A percentile compares a stretch with the other conserved stretches of the same genome.
phyloP scores from a whole-genome alignment of 1,139 yeast genomes.

The Wickerhamiella infanticola region DNA sequence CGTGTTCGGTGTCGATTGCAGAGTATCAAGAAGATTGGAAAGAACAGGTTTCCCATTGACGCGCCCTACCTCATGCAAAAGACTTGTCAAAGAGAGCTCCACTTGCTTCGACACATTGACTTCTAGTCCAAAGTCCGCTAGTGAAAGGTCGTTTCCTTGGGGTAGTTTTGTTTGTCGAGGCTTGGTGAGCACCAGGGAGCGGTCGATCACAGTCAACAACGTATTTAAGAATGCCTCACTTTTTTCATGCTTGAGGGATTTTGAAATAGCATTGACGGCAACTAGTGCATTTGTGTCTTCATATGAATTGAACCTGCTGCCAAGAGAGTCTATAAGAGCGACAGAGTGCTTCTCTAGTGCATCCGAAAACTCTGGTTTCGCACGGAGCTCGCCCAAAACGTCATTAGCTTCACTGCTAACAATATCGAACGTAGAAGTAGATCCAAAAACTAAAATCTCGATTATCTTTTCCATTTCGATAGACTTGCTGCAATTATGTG shows the following conservation, averaged over 20 bases:
- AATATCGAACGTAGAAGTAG: not conserved
- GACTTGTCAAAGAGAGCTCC: not conserved
- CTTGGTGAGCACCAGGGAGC: not conserved
- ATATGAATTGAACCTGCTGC: slow-evolving; percentile 17
- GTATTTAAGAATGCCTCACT: not conserved
- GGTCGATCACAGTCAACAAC: slow-evolving; percentile 9
- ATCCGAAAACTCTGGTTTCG: not conserved
- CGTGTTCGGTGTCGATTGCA: not conserved
- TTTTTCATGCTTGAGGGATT: not conserved
- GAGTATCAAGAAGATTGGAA: not conserved
- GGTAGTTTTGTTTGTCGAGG: not conserved
- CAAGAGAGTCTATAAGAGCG: slow-evolving; percentile 21
- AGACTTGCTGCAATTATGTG: slow-evolving; percentile 22
- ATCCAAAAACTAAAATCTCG: slow-evolving; percentile 19
- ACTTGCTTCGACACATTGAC: not conserved
- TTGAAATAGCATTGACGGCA: slow-evolving; percentile 9
- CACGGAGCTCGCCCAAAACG: not conserved
- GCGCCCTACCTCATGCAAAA: not conserved
- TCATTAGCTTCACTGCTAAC: slow-evolving; percentile 2
- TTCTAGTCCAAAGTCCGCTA: not conserved
- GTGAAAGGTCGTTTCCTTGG: not conserved
- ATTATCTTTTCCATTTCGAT: slow-evolving; percentile 24
- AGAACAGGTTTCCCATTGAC: not conserved
- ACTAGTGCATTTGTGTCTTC: slow-evolving; percentile 17
- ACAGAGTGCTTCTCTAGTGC: slow-evolving; percentile 16